Conservation (phyloP, 2,329 filamentous ascomycete genomes). For the Cordyceps sp. region DNA sequence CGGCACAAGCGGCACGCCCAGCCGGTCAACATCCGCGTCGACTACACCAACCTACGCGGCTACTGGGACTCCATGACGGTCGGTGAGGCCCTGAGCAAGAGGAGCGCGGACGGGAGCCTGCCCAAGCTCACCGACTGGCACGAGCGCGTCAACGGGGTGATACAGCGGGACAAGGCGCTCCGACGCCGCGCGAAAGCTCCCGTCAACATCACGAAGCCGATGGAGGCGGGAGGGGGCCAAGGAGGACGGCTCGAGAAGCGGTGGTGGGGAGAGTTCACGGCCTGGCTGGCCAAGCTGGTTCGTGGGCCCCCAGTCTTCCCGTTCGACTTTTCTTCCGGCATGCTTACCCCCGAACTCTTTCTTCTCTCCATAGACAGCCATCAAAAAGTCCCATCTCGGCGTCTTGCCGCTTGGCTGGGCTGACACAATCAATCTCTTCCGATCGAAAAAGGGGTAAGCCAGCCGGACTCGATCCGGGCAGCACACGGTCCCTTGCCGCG, state of each 20-base stretch:
- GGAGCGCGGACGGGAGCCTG: neutral
- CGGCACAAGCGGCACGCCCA: neutral
- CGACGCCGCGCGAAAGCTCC: too few species aligned
- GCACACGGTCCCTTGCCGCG: too few species aligned
- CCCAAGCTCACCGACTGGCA: neutral
- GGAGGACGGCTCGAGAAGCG: neutral
- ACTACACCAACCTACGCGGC: slow-evolving; percentile 1
- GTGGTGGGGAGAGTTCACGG: neutral
- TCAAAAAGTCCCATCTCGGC: neutral
- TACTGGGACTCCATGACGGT: neutral
- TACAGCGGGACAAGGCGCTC: neutral
- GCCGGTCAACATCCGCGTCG: neutral
- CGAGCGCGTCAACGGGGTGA: neutral
- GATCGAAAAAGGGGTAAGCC: neutral
- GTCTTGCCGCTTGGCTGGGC: neutral
- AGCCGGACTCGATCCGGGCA: too few species aligned
- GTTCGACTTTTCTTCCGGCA: neutral
- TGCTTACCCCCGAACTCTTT: too few species aligned
- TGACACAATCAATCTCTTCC: neutral
- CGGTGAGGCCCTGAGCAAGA: neutral
- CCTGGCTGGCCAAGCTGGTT: neutral
- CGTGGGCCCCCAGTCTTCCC: neutral
- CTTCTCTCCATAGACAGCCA: too few species aligned
- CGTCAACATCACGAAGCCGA: neutral
- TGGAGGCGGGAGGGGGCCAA: neutral